Evolutionary conservation across 2,329 filamentous ascomycete genomes (phyloP).

Genomic region (Apiospora saccharicola): DNA sequence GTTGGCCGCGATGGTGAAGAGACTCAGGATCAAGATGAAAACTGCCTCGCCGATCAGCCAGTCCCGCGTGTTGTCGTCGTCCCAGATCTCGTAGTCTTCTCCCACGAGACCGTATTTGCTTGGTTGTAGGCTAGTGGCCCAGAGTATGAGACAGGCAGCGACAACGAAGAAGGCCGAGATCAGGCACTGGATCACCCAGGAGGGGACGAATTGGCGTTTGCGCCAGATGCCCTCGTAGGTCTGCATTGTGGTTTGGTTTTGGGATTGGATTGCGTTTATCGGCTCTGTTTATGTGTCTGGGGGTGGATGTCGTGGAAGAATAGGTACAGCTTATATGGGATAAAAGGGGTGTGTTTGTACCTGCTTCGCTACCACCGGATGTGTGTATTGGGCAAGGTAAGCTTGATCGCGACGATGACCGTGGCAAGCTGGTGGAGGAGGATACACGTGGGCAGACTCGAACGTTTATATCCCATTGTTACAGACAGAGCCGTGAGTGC

Average conservation of each 20-base stretch:
- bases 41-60: conserved; percentile 27
- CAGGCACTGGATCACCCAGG: conserved; percentile 33
- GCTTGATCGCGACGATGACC: too few relatives aligned
- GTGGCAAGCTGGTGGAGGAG: too few relatives aligned
- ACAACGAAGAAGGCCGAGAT: conserved; percentile 25
- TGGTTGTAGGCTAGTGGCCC: background rate
- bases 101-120: background rate
- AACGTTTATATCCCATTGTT: background rate
- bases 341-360: background rate
- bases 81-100: background rate
- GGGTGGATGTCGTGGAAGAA: background rate
- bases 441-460: background rate
- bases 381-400: background rate
- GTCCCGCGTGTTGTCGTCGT: too few relatives aligned
- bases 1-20: conserved; percentile 30
- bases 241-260: conserved; percentile 9
- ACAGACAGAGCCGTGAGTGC: background rate
- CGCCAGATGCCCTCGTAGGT: conserved; percentile 32
- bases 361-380: too few relatives aligned
- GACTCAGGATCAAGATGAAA: conserved; percentile 26
- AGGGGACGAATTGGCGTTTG: conserved; percentile 32
- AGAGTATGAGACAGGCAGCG: conserved; percentile 27
- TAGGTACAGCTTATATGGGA: background rate
- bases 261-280: background rate
- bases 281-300: background rate